Evolutionary conservation across 1,284 basidiomycete species (phyloP), one percentile per base, ranked within the genome.

Genomic region (Ustilago crameri): DNA sequence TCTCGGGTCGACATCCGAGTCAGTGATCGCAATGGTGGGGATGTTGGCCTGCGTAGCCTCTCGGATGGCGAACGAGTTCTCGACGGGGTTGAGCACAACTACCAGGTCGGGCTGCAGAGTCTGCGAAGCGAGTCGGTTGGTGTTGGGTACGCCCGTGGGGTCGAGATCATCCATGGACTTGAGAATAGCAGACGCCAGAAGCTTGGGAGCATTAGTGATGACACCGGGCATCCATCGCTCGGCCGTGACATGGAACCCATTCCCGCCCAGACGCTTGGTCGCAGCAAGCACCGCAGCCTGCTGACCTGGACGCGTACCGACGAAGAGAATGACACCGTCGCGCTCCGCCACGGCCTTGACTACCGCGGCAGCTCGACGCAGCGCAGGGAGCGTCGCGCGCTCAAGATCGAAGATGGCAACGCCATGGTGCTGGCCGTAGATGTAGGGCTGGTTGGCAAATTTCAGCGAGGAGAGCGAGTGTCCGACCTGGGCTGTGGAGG

Each of bases 401-500:
- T 98, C 93, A 35, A 98, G 87, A 84, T 99, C 94, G 83, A 99
- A 98, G 83, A 98, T 88, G 50, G 93, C 93, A 64, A 97, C 88
- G 15, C 91, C 93, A 34, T 93, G 89, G 53, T 96, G 91, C 23
- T 89, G 89, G 63, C 95, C 96, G 83, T 98, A 98, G 43, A 95
- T 90, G 82, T 93, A 95, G n/a, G 95, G 93, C 74, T 91, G 87
- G 82, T 93, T 95, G 72, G 93, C 90, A 18, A 92, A 90, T 83
- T 92, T 90, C 86, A 95, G 90, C 68, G 92, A 88, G 2, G 90
- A 87, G 48, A 89, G 88, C 24, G 90, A 87, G 83, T 98, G 95
- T 4, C 96, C 96, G 43, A 98, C 89, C 81, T 98, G 95, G 12
- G 96, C 94, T 30, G 93, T 93, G 8, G 94, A 87, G 0, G 96